These are phyloP conservation scores for Caulochytrium protostelioides DNA, from an alignment of 371 early-diverging fungal species.

Conservation along the genomic window DNA sequence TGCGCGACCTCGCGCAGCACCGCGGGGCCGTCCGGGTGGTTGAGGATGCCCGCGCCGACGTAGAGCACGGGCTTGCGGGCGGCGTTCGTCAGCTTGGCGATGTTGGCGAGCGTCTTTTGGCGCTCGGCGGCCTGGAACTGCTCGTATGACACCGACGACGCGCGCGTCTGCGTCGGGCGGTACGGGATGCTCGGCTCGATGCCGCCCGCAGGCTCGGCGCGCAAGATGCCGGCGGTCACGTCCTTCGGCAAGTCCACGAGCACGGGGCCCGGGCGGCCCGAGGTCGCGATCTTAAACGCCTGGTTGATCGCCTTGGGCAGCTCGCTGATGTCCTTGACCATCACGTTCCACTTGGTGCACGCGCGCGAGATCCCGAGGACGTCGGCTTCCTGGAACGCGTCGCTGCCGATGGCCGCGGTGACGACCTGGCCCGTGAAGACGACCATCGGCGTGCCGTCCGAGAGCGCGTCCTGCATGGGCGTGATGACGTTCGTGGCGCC, in stretches of 20 bases:
- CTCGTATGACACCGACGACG: too few species aligned
- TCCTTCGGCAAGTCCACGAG: constrained; percentile 93
- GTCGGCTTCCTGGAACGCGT: constrained; percentile 96
- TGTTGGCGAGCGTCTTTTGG: constrained; percentile 11
- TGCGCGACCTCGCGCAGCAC: constrained; percentile 57
- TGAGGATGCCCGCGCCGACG: constrained; percentile 77
- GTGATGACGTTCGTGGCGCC: constrained; percentile 94
- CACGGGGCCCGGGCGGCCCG: constrained; percentile 92
- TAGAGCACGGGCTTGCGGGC: constrained; percentile 84
- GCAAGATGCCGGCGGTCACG: constrained; percentile 73
- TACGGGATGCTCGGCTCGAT: constrained; percentile 23
- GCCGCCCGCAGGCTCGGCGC: constrained; percentile 53
- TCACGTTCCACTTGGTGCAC: constrained; percentile 95
- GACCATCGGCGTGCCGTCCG: constrained; percentile 84
- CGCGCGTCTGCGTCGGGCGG: constrained; percentile 33
- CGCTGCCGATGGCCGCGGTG: constrained; percentile 75
- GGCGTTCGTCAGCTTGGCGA: constrained; percentile 60
- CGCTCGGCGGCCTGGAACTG: neutral
- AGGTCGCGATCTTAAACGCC: constrained; percentile 84
- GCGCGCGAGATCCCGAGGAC: constrained; percentile 78
- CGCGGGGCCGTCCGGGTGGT: constrained; percentile 56
- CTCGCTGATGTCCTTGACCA: constrained; percentile 83
- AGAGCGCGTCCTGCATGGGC: constrained; percentile 88
- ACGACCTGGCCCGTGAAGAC: constrained; percentile 88
- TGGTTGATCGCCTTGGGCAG: constrained; percentile 89